These are phyloP conservation scores for Bonia amplexicaulis DNA, from an alignment of 176 grass and related monocot species.

Conservation along the genomic window DNA sequence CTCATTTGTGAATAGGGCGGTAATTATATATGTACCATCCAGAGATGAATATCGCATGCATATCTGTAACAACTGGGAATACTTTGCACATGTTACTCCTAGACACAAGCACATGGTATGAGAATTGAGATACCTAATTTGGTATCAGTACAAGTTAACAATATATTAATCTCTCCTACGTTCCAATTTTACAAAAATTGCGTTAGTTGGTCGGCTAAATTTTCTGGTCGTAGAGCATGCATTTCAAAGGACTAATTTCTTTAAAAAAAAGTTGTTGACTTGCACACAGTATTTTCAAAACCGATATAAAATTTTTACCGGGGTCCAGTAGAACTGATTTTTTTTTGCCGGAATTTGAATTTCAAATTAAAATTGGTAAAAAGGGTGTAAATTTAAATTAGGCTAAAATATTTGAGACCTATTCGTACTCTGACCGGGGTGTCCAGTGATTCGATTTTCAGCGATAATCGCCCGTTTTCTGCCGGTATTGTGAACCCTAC, in stretches of 20 bases:
- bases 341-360: no score
- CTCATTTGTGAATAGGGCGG: neutral
- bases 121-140: neutral
- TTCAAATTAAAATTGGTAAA: no score
- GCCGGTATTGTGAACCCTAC: no score
- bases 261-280: neutral
- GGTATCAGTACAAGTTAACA: neutral
- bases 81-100: neutral
- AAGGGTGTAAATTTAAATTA: no score
- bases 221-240: neutral
- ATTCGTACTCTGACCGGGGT: no score
- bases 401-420: no score
- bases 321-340: no score
- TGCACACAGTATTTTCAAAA: no score
- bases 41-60: neutral
- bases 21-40: neutral
- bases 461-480: no score
- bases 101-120: conserved; percentile 1
- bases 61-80: neutral
- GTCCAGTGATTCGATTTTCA: no score
- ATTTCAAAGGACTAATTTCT: conserved; percentile 3
- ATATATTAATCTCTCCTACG: neutral
- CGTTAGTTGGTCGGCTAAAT: neutral
- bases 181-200: neutral
- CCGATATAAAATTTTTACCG: no score